Evolutionary conservation across 2,329 filamentous ascomycete species (phyloP), one percentile per base, ranked within the genome.

Genomic region (Whalleya microplaca): DNA sequence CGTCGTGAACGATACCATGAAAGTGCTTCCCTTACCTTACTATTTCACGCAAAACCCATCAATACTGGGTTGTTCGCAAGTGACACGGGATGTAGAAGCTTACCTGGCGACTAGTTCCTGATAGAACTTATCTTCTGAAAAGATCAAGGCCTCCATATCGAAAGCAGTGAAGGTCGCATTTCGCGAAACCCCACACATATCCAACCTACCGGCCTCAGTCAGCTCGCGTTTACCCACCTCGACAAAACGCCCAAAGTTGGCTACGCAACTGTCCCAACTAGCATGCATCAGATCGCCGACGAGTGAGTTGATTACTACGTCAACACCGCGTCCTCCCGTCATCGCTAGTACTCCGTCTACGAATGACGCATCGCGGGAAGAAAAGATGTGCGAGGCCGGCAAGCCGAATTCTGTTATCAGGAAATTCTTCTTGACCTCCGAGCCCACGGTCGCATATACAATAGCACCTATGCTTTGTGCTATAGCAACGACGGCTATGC

Each of bases 401-500:
- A 76, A 62, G 3, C 66, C 66, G 0, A 64, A 51, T 9, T 56
- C 10, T 0, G 64, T 56, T 21, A 71, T 66, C 1, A 78, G 49
- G 5, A 47, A 67, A 1, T 59, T 45, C 0, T 40, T 21, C 48
- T 67, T 67, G 0, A 20, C 46, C 2, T 59, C 41, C 0, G 62
- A 61, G 0, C 66, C 62, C 1, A 66, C 67, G 0, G 72, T 75
- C 0, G 63, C 49, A 69, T 75, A 12, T 37, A 37, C 32, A 37
- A 9, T 1, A 75, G 73, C 73, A 1, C 70, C 73, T 1, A 66
- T 55, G 8, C 63, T 52, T 29, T 69, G 61, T 2, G 68, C 68
- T 0, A 76, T 40, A 2, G 62, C 55, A n/a, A 77, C 74, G 1
- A 70, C 67, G 0, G 75, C 74, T 41, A 69, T 67, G 3, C 75